Evolutionary conservation across 179 eudicot genomes (phyloP).

Genomic region (Pouteria campechiana): DNA sequence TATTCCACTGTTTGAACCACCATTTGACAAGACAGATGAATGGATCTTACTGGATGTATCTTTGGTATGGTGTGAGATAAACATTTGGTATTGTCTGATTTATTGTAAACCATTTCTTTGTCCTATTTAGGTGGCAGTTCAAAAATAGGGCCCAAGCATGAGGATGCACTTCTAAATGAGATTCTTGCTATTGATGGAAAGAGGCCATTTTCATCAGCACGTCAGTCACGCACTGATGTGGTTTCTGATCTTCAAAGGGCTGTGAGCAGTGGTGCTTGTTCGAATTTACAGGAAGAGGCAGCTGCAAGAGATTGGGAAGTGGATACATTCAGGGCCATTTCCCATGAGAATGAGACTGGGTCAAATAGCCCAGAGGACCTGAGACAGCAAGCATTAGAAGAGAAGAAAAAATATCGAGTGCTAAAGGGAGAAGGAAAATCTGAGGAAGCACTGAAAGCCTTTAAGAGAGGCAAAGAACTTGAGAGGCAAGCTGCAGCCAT

Average conservation of each 20-base stretch:
- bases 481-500: conserved; percentile 84
- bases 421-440: conserved; percentile 78
- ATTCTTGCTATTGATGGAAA: conserved; percentile 42
- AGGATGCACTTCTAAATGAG: conserved; percentile 53
- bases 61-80: too few species aligned
- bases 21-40: too few species aligned
- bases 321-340: conserved; percentile 19
- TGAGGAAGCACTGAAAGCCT: conserved; percentile 84
- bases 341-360: conserved; percentile 25
- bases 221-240: background rate
- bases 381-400: conserved; percentile 73
- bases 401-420: conserved; percentile 55
- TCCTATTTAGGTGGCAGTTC: conserved; percentile 57
- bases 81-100: too few species aligned
- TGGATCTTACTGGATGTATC: too few species aligned
- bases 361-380: conserved; percentile 67
- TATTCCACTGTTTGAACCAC: too few species aligned
- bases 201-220: conserved; percentile 13
- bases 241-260: conserved; percentile 5
- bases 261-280: conserved; percentile 17
- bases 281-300: conserved; percentile 19
- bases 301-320: conserved; percentile 21
- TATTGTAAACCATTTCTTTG: too few species aligned
- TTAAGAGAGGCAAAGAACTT: conserved; percentile 80
- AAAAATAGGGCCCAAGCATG: conserved; percentile 39